Evolutionary conservation across 2,329 filamentous ascomycete species (phyloP).

Genomic region (Cladosporium sp.): DNA sequence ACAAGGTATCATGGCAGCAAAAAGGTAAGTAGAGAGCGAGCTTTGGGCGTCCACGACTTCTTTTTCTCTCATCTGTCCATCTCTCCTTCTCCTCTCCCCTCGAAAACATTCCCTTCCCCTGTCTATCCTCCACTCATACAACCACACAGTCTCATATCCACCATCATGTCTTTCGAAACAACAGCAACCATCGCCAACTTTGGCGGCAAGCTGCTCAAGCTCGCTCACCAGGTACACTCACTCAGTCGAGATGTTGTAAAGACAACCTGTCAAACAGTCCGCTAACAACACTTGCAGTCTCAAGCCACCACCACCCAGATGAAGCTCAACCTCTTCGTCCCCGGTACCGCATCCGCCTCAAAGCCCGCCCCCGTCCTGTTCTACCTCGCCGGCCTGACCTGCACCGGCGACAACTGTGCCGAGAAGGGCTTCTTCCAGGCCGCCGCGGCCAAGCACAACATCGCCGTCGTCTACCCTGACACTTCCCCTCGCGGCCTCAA

Average conservation of each 20-base stretch:
- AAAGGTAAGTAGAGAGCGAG: background rate
- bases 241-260: no score
- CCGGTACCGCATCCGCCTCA: slow-evolving; percentile 60
- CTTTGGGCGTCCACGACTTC: background rate
- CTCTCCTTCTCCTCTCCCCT: background rate
- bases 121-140: background rate
- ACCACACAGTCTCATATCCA: no score
- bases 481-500: slow-evolving; percentile 81
- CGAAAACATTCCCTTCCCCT: background rate
- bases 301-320: slow-evolving; percentile 78
- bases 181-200: slow-evolving; percentile 88
- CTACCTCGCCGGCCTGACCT: slow-evolving; percentile 92
- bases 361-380: slow-evolving; percentile 78
- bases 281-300: slow-evolving; percentile 46
- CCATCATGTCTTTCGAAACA: slow-evolving; percentile 79
- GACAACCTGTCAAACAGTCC: background rate
- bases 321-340: slow-evolving; percentile 89
- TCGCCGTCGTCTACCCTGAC: slow-evolving; percentile 94
- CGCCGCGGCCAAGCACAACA: slow-evolving; percentile 70
- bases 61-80: background rate
- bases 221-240: slow-evolving; percentile 62
- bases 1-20: background rate
- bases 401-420: slow-evolving; percentile 77
- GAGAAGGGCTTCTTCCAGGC: slow-evolving; percentile 88
- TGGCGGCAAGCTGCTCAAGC: slow-evolving; percentile 91